A percentile compares a stretch with the other conserved stretches of the same genome.
Evolutionary conservation across 192 early-diverging fungal species (phyloP).

Genomic region (Coemansia sp.): DNA sequence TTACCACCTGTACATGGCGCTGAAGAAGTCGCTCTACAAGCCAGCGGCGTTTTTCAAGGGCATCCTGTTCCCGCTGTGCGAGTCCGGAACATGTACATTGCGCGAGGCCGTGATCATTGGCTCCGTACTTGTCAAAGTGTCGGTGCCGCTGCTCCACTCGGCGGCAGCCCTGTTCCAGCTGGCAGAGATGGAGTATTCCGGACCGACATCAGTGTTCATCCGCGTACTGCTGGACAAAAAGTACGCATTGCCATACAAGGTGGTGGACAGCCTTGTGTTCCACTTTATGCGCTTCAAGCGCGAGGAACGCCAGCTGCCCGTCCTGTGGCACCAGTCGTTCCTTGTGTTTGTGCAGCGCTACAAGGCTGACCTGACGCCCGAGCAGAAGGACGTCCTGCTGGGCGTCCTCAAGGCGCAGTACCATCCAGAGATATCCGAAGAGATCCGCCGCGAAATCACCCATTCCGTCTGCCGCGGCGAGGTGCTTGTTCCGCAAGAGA

Average conservation of each 20-base stretch:
- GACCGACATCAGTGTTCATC: constrained; percentile 92
- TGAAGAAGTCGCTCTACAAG: constrained; percentile 97
- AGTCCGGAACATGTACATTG: constrained; percentile 86
- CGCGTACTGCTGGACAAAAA: constrained; percentile 97
- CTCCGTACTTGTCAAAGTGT: constrained; percentile 86
- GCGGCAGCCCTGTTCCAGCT: constrained; percentile 89
- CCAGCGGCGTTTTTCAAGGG: constrained; percentile 98
- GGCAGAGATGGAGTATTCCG: constrained; percentile 98
- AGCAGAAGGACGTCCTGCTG: constrained; percentile 91
- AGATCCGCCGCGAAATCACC: constrained; percentile 89
- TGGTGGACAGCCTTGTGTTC: constrained; percentile 92
- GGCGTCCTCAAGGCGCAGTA: constrained; percentile 76
- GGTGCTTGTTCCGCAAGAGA: constrained; percentile 62
- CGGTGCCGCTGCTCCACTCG: constrained; percentile 94
- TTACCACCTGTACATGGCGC: constrained; percentile 94
- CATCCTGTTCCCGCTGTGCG: constrained; percentile 92
- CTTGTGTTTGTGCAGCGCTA: constrained; percentile 96
- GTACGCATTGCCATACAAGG: constrained; percentile 96
- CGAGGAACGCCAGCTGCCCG: constrained; percentile 82
- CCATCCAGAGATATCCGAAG: constrained; percentile 85
- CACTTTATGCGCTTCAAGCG: constrained; percentile 92
- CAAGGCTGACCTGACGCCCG: constrained; percentile 91
- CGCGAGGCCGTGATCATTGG: constrained; percentile 96
- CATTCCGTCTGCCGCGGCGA: constrained; percentile 71
- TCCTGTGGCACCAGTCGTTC: constrained; percentile 96